phyloP scores from a whole-genome alignment of 306 rosid species.

The Mucuna pruriens region DNA sequence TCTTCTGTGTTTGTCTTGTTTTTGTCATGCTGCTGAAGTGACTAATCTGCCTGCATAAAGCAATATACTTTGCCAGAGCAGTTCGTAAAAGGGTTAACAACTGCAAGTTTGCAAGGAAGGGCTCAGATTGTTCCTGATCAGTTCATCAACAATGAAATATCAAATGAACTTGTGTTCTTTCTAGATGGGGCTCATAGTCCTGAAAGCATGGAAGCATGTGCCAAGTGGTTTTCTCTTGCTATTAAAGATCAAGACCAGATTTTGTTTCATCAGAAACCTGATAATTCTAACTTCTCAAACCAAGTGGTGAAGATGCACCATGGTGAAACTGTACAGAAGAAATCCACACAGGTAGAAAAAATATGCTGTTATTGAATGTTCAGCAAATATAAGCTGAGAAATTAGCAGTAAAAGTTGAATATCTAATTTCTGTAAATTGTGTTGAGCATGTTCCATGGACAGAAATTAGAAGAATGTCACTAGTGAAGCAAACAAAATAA shows the following conservation, averaged over 20 bases:
- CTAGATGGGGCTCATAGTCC: conserved; percentile 99
- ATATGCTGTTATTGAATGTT: conserved; percentile 35
- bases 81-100: conserved; percentile 75
- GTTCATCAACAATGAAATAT: conserved; percentile 47
- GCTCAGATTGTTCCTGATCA: conserved; percentile 86
- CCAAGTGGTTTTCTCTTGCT: conserved; percentile 82
- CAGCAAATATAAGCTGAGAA: conserved; percentile 3
- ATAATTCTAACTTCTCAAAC: conserved; percentile 48
- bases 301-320: conserved; percentile 43
- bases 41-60: conserved; percentile 43
- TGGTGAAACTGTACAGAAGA: conserved; percentile 49
- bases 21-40: conserved; percentile 31
- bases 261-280: conserved; percentile 41
- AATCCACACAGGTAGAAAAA: conserved; percentile 65
- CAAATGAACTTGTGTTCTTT: conserved; percentile 74
- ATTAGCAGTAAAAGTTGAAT: conserved; percentile 29
- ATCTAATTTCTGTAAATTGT: conserved; percentile 9
- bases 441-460: conserved; percentile 21
- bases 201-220: conserved; percentile 91
- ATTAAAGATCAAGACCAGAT: conserved; percentile 53
- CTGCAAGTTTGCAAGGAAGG: conserved; percentile 90
- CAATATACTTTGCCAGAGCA: conserved; percentile 78
- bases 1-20: background rate
- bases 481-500: conserved; percentile 16
- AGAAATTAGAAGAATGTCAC: conserved; percentile 12